A percentile compares a stretch with the other conserved stretches of the same genome.
Evolutionary conservation across 257 asterid genomes (phyloP).

Genomic region (Penstemon barbatus): DNA sequence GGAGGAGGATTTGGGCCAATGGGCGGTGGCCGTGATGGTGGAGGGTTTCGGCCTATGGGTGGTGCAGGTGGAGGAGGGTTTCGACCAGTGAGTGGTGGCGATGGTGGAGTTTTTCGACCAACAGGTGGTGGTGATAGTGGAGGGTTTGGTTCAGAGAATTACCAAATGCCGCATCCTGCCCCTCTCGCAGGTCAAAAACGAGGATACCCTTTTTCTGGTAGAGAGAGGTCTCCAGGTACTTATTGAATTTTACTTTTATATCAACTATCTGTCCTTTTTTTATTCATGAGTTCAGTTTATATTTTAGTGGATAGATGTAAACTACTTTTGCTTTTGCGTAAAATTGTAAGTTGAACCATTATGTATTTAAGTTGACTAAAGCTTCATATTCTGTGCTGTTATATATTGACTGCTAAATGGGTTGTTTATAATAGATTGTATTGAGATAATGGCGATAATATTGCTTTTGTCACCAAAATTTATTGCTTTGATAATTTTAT

Average conservation of each 20-base stretch:
- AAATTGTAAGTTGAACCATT: not conserved
- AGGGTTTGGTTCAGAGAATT: constrained; percentile 43
- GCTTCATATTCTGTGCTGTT: not conserved
- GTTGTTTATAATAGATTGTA: constrained; percentile 8
- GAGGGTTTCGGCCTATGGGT: constrained; percentile 19
- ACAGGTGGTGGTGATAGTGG: constrained; percentile 33
- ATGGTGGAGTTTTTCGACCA: constrained; percentile 23
- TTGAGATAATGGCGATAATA: not conserved
- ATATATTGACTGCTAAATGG: not conserved
- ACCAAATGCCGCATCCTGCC: constrained; percentile 41
- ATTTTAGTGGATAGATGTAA: not conserved
- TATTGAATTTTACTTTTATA: constrained; percentile 11
- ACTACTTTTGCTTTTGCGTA: not conserved
- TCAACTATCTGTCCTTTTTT: not conserved
- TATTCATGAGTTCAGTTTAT: not conserved
- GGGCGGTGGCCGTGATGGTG: constrained; percentile 30
- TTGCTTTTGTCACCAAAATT: not conserved
- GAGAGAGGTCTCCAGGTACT: constrained; percentile 68
- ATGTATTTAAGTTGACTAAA: not conserved
- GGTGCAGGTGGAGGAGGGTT: constrained; percentile 36
- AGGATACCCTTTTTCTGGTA: constrained; percentile 52
- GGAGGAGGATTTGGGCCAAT: constrained; percentile 22
- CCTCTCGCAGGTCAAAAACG: constrained; percentile 75
- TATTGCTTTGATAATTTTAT: too few species aligned
- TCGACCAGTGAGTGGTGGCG: constrained; percentile 30